These are phyloP conservation scores for Mycena sanguinolenta DNA, from an alignment of 768 basidiomycete species.

Conservation along the genomic window DNA sequence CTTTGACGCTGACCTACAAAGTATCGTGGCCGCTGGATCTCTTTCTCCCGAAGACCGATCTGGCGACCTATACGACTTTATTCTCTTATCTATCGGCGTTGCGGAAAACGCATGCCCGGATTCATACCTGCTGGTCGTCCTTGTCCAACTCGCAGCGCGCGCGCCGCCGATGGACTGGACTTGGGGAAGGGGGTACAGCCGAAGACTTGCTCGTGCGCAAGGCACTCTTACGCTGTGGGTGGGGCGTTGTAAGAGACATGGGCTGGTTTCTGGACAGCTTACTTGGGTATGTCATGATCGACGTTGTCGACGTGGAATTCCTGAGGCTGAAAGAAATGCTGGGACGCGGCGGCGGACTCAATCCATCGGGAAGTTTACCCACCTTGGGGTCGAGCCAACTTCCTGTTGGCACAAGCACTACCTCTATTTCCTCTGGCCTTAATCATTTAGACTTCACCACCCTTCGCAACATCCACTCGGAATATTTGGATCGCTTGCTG, in stretches of 20 bases:
- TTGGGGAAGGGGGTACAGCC: slow-evolving; percentile 86
- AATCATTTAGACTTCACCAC: slow-evolving; percentile 85
- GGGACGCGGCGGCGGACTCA: slow-evolving; percentile 38
- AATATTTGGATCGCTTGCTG: slow-evolving; percentile 83
- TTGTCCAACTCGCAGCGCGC: slow-evolving; percentile 89
- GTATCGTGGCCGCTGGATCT: slow-evolving; percentile 92
- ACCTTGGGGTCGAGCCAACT: slow-evolving; percentile 27
- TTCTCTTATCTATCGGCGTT: slow-evolving; percentile 89
- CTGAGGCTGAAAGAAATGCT: slow-evolving; percentile 75
- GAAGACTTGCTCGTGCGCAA: slow-evolving; percentile 78
- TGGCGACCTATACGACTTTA: slow-evolving; percentile 79
- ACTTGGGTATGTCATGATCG: slow-evolving; percentile 88
- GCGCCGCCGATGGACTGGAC: slow-evolving; percentile 87
- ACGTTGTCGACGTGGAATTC: slow-evolving; percentile 91
- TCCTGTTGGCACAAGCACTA: slow-evolving; percentile 43
- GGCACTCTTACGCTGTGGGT: slow-evolving; percentile 80
- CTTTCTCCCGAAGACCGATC: slow-evolving; percentile 83
- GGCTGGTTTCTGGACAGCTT: slow-evolving; percentile 91
- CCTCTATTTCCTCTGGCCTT: slow-evolving; percentile 40
- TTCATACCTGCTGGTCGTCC: slow-evolving; percentile 87
- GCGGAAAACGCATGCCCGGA: slow-evolving; percentile 84
- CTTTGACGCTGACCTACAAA: slow-evolving; percentile 75
- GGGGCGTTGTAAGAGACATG: slow-evolving; percentile 92
- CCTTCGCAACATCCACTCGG: slow-evolving; percentile 83
- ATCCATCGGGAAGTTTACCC: slow-evolving; percentile 33